phyloP scores from a whole-genome alignment of 805 yeast species.

The Starmerella asiatica region DNA sequence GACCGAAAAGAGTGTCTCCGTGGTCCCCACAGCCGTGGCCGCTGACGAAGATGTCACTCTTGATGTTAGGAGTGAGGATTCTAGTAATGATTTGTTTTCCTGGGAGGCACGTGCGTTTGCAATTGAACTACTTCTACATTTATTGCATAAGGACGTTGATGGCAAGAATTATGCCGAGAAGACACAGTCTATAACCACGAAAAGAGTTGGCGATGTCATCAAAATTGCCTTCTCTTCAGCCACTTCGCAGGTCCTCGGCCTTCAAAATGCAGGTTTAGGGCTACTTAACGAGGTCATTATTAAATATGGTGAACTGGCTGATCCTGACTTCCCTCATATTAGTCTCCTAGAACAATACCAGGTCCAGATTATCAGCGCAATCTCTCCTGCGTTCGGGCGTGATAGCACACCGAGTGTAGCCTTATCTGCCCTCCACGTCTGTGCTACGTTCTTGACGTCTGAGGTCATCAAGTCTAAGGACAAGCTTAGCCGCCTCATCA shows the following conservation, averaged over 20 bases:
- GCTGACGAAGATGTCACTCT: constrained; percentile 32
- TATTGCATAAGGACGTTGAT: constrained; percentile 19
- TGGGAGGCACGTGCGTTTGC: constrained; percentile 36
- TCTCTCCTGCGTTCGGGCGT: constrained; percentile 68
- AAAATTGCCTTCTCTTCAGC: constrained; percentile 71
- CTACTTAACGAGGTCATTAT: constrained; percentile 51
- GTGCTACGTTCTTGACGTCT: constrained; percentile 62
- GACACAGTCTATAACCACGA: constrained; percentile 20
- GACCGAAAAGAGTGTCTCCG: constrained; percentile 2
- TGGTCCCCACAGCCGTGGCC: constrained; percentile 29
- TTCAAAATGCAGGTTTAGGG: constrained; percentile 53
- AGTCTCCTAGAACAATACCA: constrained; percentile 81
- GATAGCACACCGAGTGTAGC: constrained; percentile 65
- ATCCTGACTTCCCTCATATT: constrained; percentile 57
- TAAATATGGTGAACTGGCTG: constrained; percentile 47
- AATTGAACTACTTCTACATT: constrained; percentile 25
- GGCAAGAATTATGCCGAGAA: constrained; percentile 19
- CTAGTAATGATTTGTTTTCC: constrained; percentile 28
- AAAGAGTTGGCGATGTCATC: constrained; percentile 42
- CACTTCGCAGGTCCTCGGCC: constrained; percentile 47
- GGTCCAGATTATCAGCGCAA: constrained; percentile 82
- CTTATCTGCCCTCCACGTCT: constrained; percentile 60
- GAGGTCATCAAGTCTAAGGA: constrained; percentile 37
- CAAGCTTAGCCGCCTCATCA: constrained; percentile 43
- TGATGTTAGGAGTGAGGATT: constrained; percentile 16